Base-by-base conservation (phyloP, 345 rosid species). In the Lepidium aucheri region DNA sequence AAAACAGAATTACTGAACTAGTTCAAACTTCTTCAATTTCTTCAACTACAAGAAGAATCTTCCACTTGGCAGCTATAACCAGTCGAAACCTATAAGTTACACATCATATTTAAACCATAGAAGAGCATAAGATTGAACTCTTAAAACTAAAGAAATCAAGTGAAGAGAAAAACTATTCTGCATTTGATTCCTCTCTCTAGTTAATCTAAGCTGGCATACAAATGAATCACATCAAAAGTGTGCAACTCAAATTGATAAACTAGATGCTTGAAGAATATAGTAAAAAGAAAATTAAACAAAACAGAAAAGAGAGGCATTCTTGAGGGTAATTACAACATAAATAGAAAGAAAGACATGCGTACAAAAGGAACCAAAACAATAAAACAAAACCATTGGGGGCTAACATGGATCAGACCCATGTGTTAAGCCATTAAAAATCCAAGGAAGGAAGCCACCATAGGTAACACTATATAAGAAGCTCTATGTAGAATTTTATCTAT, bases 41-140 rank as follows among this genome's bases (percentile, higher is more conserved):
- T 56, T 63, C 64, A 55, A 52, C 45, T 47, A 47, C 33, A 47
- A 46, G 12, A 15, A 36, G 42, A 3, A 6, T 3, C 9, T 4
- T 39, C 36, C 44, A 55, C 53, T 56, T 20, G 49, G 54, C 61
- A 72, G 47, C 58, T 49, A 32, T 53, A 63, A 47, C 17, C 36
- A 34, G 49, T 22, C 20, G 15, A 72, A 63, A 56, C 76, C 76
- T 65, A 33, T 4, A 33, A 64, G 15, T n/a, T 40, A 50, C 45
- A 46, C 4, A 33, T 18, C 18, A 46, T 40, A 39, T n/a, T 30
- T 30, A 36, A 17, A 39, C 46, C 26, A 39, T 2, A 63, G 26
- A 70, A 61, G 40, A 63, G 35, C 13, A 55, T 26, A 33, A 36
- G 55, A 56, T 7, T 34, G 45, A 45, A 35, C 28, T 35, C 7